Evolutionary conservation across 2,329 filamentous ascomycete genomes (phyloP).

Genomic region (Aspergillus phoenicis): DNA sequence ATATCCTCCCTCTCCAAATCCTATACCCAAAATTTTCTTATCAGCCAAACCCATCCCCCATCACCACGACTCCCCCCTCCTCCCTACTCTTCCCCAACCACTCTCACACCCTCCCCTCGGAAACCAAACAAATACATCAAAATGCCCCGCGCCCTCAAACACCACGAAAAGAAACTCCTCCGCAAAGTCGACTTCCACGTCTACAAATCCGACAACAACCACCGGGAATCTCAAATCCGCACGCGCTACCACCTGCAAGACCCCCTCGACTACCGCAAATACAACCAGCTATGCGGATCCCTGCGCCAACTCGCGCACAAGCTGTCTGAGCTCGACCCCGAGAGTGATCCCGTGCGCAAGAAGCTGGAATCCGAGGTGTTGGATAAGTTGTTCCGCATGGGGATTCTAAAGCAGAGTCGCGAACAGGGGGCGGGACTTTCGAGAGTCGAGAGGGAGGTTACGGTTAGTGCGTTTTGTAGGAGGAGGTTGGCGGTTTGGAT

Average conservation of each 20-base stretch:
- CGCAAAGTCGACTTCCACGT: conserved; percentile 91
- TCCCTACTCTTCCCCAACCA: neutral
- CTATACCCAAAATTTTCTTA: conserved; percentile 5
- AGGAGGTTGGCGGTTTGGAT: conserved; percentile 85
- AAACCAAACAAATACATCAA: conserved; percentile 22
- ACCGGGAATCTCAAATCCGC: conserved; percentile 78
- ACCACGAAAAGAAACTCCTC: conserved; percentile 94
- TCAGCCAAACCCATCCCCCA: neutral
- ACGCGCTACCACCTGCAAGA: conserved; percentile 91
- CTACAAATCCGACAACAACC: conserved; percentile 84
- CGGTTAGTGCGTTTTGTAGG: conserved; percentile 85
- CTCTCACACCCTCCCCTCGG: neutral
- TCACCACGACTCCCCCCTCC: neutral
- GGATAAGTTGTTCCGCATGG: conserved; percentile 92
- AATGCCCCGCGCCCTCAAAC: conserved; percentile 95
- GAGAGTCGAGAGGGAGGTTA: conserved; percentile 80
- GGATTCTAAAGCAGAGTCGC: conserved; percentile 72
- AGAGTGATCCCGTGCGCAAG: conserved; percentile 72
- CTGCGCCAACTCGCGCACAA: conserved; percentile 87
- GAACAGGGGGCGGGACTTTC: conserved; percentile 72
- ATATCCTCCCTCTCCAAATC: neutral
- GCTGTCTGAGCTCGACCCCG: conserved; percentile 77
- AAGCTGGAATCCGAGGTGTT: conserved; percentile 87
- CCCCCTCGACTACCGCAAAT: conserved; percentile 77
- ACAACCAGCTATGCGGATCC: conserved; percentile 71